A percentile compares a stretch with the other conserved stretches of the same genome.
These are phyloP conservation scores for Camelina sativa DNA, from an alignment of 345 rosid genomes.

Conservation along the genomic window DNA sequence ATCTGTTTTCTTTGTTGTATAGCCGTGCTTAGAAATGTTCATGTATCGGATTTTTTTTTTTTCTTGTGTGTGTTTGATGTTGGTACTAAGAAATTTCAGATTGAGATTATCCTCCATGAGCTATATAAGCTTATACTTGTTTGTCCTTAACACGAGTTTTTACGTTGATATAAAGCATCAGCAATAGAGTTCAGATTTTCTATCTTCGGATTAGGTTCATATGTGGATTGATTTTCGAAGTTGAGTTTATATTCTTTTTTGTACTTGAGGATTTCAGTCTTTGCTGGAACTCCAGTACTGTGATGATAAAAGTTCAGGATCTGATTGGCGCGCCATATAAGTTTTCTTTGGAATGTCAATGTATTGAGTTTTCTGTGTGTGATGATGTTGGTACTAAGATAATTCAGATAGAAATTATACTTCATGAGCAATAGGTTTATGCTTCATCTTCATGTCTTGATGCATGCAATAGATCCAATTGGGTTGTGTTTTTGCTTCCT, in stretches of 20 bases:
- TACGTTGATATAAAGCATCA: neutral
- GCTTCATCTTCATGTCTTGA: neutral
- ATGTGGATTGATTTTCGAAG: no score
- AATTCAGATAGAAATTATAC: neutral
- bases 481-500: neutral
- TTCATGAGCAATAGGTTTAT: neutral
- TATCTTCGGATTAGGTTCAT: no score
- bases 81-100: no score
- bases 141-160: neutral
- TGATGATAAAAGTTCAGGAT: neutral
- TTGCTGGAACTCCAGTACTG: neutral
- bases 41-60: no score
- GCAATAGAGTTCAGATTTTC: no score
- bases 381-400: constrained; percentile 1
- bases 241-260: no score
- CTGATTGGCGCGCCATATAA: neutral
- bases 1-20: neutral
- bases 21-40: neutral
- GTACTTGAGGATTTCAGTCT: neutral
- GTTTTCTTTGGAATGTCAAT: neutral
- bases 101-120: neutral
- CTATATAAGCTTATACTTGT: neutral
- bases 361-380: neutral
- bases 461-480: constrained; percentile 2
- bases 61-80: no score